Base-by-base conservation (phyloP, 805 yeast genomes). In the Suhomyces emberorum region DNA sequence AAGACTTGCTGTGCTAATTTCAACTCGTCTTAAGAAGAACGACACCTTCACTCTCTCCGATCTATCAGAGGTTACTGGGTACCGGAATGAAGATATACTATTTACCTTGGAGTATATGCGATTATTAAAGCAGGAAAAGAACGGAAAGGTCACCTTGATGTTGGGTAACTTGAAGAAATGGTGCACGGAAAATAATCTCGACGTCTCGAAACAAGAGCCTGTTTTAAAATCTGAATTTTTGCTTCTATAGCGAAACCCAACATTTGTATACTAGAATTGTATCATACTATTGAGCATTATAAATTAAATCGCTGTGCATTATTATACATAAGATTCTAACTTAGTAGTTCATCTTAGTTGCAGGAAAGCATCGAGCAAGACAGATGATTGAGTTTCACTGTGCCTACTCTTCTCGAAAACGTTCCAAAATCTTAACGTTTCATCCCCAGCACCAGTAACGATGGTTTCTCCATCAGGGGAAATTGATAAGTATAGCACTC, bases 391-490 rank as follows among this genome's bases (percentile, higher is more conserved):
- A 9, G 75, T 75, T 26, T 65, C 68, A 38, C 77, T 81, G 33
- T 65, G 64, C 48, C 76, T 80, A 41, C 73, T 78, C 56, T 83
- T 86, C 41, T 87, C 95, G 64, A 89, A 93, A 1, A 89, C 84
- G 49, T 88, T 88, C 98, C 98, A 93, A 56, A 93, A 87, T 45
- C 98, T 62, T 38, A 93, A 65, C 0, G 98, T 93, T 59, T 93
- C 98, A 62, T 93, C 98, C 4, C 98, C 98, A 1, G 98, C 97
- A 2, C 98, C 98, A 0, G 98, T 89, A 2, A 91, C 98, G 10
- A 93, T 83, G 0, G 97, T 88, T 44, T 87, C 88, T 0, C 98
- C 98, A 62, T 93, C 98, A 0, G 97, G 96, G 14, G 95, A 84
- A 64, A 91, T 70, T 4, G 96, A 78, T 48, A 93, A 68, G 57